Base-by-base conservation (phyloP, 1,284 basidiomycete species). In the Trametes polyzona region DNA sequence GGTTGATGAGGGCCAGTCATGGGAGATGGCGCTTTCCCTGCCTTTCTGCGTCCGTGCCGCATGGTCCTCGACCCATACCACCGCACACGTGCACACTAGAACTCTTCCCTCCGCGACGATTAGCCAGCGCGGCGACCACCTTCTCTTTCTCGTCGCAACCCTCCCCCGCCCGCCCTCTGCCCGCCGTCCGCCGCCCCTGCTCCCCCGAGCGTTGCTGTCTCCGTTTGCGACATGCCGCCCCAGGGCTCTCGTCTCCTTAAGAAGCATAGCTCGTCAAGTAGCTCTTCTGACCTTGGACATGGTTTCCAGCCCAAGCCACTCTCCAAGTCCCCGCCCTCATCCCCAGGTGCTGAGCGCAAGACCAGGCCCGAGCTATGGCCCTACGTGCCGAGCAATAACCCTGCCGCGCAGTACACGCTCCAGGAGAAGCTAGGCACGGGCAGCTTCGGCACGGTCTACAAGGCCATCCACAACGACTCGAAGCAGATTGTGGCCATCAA, bases 391-490 rank as follows among this genome's bases (percentile, higher is more conserved):
- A 85, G 79, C 69, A 88, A 70, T 69, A 93, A 94, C 68, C 92
- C 93, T 27, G 87, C 90, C 6, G 88, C 86, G 64, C 91, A 96
- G 69, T 98, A 98, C 72, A 93, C 92, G 39, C 78, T 99, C 19
- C 82, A 96, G 57, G 95, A 98, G 76, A 97, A 96, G 74, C 83
- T 99, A 26, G 96, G 96, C 10, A 96, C 94, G n/a, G 96, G 96
- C 35, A 95, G 92, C 71, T 99, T 98, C 71, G 96, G 96, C 6
- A 92, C 88, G 1, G 96, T 99, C 48, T 99, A 94, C 85, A 97
- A 97, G 78, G 95, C 93, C 2, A 90, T 95, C 67, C 95, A 99
- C 76, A 93, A 94, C 70, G 92, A 94, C 58, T 92, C 93, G 4
- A 90, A 92, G 69, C 89, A 96, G 74, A 90, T 95, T 59, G 97